A percentile compares a stretch with the other conserved stretches of the same genome.
phyloP scores from a whole-genome alignment of 495 filamentous ascomycete species.

The Penicillium pulvis region DNA sequence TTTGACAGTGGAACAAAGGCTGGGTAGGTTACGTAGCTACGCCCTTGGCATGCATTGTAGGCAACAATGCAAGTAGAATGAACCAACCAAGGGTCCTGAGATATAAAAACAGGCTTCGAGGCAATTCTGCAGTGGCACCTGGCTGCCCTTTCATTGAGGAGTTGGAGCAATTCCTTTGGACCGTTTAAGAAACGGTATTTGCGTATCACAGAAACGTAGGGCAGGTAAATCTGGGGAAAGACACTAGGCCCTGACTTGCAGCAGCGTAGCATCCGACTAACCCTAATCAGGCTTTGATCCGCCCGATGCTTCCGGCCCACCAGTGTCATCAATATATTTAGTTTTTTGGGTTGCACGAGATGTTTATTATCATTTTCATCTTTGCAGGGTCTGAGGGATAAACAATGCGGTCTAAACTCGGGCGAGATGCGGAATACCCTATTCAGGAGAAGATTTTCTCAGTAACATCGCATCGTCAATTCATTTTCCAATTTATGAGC shows the following conservation, averaged over 20 bases:
- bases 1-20: neutral
- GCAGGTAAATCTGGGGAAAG: constrained; percentile 23
- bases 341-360: constrained; percentile 9
- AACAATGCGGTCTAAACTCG: neutral
- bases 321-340: constrained; percentile 10
- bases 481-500: neutral
- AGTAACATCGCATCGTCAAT: neutral
- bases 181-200: neutral
- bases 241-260: constrained; percentile 7
- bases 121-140: neutral
- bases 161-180: neutral
- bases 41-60: neutral
- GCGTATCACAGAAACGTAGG: constrained; percentile 3
- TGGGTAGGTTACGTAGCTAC: neutral
- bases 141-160: neutral
- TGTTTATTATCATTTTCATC: neutral
- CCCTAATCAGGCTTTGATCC: constrained; percentile 11
- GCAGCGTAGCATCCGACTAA: constrained; percentile 17
- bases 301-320: constrained; percentile 2
- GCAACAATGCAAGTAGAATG: neutral
- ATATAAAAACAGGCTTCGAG: neutral
- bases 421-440: neutral
- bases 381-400: neutral
- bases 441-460: neutral
- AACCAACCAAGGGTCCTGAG: neutral